Percentiles rank a stretch among this genome's conserved stretches.
phyloP scores from a whole-genome alignment of 2,329 filamentous ascomycete genomes.

The Exophiala sp. region DNA sequence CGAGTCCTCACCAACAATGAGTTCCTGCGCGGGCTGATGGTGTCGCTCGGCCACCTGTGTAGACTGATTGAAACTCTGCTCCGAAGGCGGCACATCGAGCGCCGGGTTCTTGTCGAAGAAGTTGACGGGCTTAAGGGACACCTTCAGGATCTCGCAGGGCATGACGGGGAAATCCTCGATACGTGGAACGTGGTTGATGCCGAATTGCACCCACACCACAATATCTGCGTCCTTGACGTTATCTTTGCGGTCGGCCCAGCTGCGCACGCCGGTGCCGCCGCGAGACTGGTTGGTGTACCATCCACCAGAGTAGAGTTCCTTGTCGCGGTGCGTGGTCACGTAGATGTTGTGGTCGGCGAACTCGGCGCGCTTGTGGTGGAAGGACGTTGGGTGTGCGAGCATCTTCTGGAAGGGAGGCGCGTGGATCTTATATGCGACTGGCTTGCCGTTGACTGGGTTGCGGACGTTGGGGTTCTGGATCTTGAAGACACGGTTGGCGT shows the following conservation, averaged over 20 bases:
- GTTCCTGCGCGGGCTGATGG: slow-evolving; percentile 21
- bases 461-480: slow-evolving; percentile 52
- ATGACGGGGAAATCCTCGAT: slow-evolving; percentile 67
- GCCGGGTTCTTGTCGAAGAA: slow-evolving; percentile 54
- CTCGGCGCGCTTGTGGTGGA: slow-evolving; percentile 50
- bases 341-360: slow-evolving; percentile 56
- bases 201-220: slow-evolving; percentile 57
- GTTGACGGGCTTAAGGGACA: slow-evolving; percentile 49
- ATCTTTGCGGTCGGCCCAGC: slow-evolving; percentile 49
- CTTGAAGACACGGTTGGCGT: slow-evolving; percentile 55
- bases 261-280: slow-evolving; percentile 52
- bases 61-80: slow-evolving; percentile 40
- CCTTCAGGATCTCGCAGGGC: slow-evolving; percentile 56
- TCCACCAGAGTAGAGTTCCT: slow-evolving; percentile 52
- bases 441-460: slow-evolving; percentile 54
- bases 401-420: slow-evolving; percentile 58
- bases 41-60: slow-evolving; percentile 18
- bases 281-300: slow-evolving; percentile 57
- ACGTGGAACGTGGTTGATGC: slow-evolving; percentile 63
- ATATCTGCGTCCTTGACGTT: slow-evolving; percentile 47
- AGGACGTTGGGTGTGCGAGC: slow-evolving; percentile 48
- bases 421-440: slow-evolving; percentile 56
- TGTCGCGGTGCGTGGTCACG: slow-evolving; percentile 53
- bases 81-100: slow-evolving; percentile 44
- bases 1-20: slow-evolving; percentile 13